Base-by-base conservation (phyloP, 2,329 filamentous ascomycete species). In the Cladophialophora immunda region DNA sequence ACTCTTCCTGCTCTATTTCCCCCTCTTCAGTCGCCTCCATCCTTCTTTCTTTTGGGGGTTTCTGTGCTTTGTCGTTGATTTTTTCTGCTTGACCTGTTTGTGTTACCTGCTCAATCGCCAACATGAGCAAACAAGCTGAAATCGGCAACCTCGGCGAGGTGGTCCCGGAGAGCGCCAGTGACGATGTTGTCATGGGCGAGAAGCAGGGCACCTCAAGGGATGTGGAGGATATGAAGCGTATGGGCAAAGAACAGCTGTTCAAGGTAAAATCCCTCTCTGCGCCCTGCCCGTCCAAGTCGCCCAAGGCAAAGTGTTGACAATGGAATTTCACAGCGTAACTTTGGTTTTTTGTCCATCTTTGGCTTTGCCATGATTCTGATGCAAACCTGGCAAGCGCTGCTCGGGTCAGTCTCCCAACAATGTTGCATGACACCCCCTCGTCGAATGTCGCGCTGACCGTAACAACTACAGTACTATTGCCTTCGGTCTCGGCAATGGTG, bases 291-390 rank as follows among this genome's bases (percentile, higher is more conserved):
- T 41, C 5, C 38, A 17, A 72, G 1, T 79, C 79, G 63, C 72
- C 76, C n/a, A 60, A 25, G 78, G 81, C 5, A 15, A 36, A 73
- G 72, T 78, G 79, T 58, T 61, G 25, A 64, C 22, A 8, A 34
- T 8, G 1, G 8, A n/a, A n/a, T 25, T n/a, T 57, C 58, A 36
- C 60, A 82, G 81, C 75, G 81, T 70, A 81, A 81, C 61, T 83
- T 83, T 72, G 75, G 76, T 30, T 81, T 81, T 63, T 71, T 81
- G 32, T 81, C 81, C 0, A 82, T 82, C 54, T 72, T 82, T 19
- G 81, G 80, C 22, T 83, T 83, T 66, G 78, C 76, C 11, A 81
- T 79, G 60, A 81, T 61, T 38, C 30, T 61, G 47, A 61, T 61
- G 58, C 45, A 61, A 22, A 61, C 58, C 1, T 61, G 58, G 58